Base-by-base conservation (phyloP, 768 basidiomycete species). In the Psilocybe tampanensis region DNA sequence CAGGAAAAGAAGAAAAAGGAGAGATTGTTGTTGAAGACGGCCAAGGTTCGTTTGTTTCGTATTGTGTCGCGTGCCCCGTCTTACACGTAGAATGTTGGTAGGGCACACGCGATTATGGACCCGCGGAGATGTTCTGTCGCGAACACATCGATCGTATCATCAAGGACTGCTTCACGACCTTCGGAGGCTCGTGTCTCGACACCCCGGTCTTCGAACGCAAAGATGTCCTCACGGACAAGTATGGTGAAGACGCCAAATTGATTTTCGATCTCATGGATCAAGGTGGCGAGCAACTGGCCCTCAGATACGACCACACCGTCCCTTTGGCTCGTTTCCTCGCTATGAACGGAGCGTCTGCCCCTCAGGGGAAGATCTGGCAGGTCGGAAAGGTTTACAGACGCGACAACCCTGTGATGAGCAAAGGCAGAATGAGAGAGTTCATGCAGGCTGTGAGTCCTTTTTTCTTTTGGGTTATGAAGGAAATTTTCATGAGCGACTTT, bases 201-300 rank as follows among this genome's bases (percentile, higher is more conserved):
- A 99, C 97, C 2, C 97, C 97, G 52, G 95, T 98, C 6, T 98
- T 99, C 65, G 97, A 98, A 74, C 87, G 96, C 59, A 95, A 95
- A 72, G 97, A 99, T 68, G 88, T 99, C 55, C 75, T 98, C 42
- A 85, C 95, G 1, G 96, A 94, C 58, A 99, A 99, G 74, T 97
- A 98, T 64, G 97, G 97, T 51, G 97, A 99, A 72, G 97, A 98
- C 68, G 83, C 87, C 36, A 99, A 98, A 71, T 86, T 98, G 63
- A 98, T 99, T 59, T 98, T 97, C 69, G 97, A 98, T 72, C 82
- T 99, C 47, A 86, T 89, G 80, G 97, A 98, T 72, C 96, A 99
- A 67, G 96, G 97, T 2, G 97, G 97, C 6, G 97, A 99, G 72
- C 85, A 98, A 66, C 88, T 98, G 50, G 92, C 94, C 11, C 74